These are phyloP conservation scores for Boletus rubropictus DNA, from an alignment of 768 basidiomycete species.

Conservation along the genomic window DNA sequence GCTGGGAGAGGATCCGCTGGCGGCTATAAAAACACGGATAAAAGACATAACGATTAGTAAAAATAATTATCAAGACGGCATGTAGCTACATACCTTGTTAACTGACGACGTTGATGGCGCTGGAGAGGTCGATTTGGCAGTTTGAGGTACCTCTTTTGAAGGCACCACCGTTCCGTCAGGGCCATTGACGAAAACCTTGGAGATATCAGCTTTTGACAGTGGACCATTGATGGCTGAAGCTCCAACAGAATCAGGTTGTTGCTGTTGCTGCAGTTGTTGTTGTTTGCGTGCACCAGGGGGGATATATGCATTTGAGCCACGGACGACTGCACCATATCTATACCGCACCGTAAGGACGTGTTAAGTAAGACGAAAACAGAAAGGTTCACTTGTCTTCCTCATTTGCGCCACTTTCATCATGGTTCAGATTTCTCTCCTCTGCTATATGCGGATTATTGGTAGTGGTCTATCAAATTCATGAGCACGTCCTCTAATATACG, in stretches of 20 bases:
- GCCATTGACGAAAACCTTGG: conserved; percentile 71
- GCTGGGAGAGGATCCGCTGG: conserved; percentile 73
- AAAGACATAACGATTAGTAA: conserved; percentile 4
- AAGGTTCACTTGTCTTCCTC: conserved; percentile 90
- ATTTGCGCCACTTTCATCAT: conserved; percentile 71
- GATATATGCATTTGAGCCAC: conserved; percentile 84
- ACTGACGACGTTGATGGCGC: conserved; percentile 41
- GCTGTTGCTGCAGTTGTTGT: conserved; percentile 25
- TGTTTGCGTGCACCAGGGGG: conserved; percentile 84
- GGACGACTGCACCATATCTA: conserved; percentile 91
- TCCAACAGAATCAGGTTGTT: conserved; percentile 18
- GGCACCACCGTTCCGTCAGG: conserved; percentile 60
- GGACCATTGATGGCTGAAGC: conserved; percentile 26
- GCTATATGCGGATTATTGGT: conserved; percentile 79
- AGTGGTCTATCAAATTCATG: conserved; percentile 38
- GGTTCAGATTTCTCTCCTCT: conserved; percentile 69
- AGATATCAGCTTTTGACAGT: conserved; percentile 43
- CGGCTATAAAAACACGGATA: conserved; percentile 36
- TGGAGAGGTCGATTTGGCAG: conserved; percentile 61
- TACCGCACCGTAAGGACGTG: conserved; percentile 18
- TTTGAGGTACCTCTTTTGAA: conserved; percentile 39
- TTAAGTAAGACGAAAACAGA: conserved; percentile 8
- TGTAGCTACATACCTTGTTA: conserved; percentile 44
- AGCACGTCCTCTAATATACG: conserved; percentile 8
- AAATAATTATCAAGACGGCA: neutral